A percentile compares a stretch with the other conserved stretches of the same genome.
phyloP scores from a whole-genome alignment of 2,329 filamentous ascomycete genomes.

The Verticillium albo-atrum region DNA sequence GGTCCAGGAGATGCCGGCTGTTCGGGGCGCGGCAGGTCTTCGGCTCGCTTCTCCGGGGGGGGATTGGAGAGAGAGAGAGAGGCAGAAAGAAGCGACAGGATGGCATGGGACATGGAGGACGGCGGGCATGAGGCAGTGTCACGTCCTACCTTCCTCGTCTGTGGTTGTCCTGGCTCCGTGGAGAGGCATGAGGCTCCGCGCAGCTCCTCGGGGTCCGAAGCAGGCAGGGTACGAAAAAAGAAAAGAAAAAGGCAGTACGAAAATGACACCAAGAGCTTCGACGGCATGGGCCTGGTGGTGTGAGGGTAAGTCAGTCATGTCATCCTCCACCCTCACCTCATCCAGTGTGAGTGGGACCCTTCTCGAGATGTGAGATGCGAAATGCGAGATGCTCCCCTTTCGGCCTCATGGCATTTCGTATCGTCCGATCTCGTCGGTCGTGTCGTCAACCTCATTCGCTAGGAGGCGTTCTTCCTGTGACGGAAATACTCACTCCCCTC shows the following conservation, averaged over 20 bases:
- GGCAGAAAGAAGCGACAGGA: not conserved
- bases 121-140: not conserved
- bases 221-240: not conserved
- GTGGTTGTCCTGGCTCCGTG: not conserved
- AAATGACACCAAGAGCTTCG: not conserved
- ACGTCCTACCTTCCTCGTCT: not conserved
- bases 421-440: not conserved
- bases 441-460: not conserved
- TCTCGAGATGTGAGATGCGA: not conserved
- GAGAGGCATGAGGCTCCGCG: not conserved
- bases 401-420: not conserved
- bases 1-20: slow-evolving; percentile 2
- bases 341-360: not conserved
- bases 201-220: not conserved
- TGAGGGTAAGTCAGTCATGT: not conserved
- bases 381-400: not conserved
- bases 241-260: not conserved
- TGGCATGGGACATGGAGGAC: no score
- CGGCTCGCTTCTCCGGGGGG: slow-evolving; percentile 1
- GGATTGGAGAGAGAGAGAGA: not conserved
- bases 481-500: not conserved
- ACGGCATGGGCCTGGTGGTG: not conserved
- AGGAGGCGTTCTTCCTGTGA: not conserved
- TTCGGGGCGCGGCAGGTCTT: not conserved
- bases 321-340: no score